These are phyloP conservation scores for Serpula lacrymans DNA, from an alignment of 768 basidiomycete genomes.

Conservation along the genomic window DNA sequence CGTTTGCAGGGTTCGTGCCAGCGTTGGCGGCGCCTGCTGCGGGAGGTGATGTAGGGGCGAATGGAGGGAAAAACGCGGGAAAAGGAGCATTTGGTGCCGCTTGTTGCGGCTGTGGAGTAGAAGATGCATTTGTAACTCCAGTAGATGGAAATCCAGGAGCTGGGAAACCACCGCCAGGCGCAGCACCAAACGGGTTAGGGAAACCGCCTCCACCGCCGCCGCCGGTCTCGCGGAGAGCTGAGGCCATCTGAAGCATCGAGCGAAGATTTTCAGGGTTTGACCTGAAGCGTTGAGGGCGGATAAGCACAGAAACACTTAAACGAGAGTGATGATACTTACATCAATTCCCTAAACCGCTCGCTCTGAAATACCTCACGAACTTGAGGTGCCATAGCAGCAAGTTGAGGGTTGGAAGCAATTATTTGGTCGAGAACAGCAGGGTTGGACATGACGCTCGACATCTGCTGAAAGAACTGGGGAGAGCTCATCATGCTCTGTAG, in stretches of 20 bases:
- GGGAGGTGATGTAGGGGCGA: conserved; percentile 16
- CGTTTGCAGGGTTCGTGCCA: too few species aligned
- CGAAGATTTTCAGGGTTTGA: conserved; percentile 78
- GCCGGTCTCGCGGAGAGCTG: conserved; percentile 44
- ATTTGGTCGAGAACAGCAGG: conserved; percentile 88
- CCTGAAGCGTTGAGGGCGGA: conserved; percentile 27
- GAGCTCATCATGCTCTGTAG: conserved; percentile 83
- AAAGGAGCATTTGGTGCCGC: conserved; percentile 7
- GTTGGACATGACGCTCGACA: conserved; percentile 82
- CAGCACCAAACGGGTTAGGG: too few species aligned
- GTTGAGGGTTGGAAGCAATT: conserved; percentile 77
- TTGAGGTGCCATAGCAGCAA: conserved; percentile 73
- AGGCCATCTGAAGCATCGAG: conserved; percentile 73
- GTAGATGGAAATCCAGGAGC: conserved; percentile 56
- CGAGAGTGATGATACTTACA: conserved; percentile 57
- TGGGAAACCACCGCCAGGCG: conserved; percentile 42
- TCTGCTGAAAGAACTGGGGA: conserved; percentile 82
- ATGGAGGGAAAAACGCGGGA: conserved; percentile 15
- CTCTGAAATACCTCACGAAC: conserved; percentile 77
- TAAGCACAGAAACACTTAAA: too few species aligned
- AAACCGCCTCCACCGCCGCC: conserved; percentile 16
- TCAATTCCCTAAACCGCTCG: conserved; percentile 69
- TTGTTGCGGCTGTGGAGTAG: conserved; percentile 11
- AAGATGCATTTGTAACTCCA: conserved; percentile 21
- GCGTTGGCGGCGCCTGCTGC: conserved; percentile 23